phyloP scores from a whole-genome alignment of 306 rosid genomes.

The Quercus berberidifolia region DNA sequence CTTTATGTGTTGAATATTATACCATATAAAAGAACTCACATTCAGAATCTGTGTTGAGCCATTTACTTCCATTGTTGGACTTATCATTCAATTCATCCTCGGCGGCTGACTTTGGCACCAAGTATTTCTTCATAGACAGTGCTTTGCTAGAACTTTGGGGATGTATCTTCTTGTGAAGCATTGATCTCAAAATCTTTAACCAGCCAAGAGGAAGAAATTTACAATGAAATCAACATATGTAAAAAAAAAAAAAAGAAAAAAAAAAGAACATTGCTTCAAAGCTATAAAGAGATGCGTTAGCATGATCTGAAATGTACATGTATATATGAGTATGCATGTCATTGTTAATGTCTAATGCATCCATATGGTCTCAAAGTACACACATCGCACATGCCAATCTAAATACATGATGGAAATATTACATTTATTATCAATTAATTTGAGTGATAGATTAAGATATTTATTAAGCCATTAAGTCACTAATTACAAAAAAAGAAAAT shows the following conservation, averaged over 20 bases:
- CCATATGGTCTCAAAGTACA: too few relatives aligned
- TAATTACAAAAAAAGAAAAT: too few relatives aligned
- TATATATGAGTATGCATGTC: too few relatives aligned
- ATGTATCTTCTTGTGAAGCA: conserved; percentile 64
- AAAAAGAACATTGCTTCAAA: background rate
- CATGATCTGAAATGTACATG: too few relatives aligned
- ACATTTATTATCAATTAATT: background rate
- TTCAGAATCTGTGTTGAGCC: conserved; percentile 83
- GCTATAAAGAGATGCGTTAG: background rate
- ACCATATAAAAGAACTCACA: conserved; percentile 37
- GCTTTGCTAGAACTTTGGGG: conserved; percentile 54
- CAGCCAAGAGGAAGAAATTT: conserved; percentile 4
- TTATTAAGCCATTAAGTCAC: too few relatives aligned
- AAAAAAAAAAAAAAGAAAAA: too few relatives aligned
- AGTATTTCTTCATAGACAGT: conserved; percentile 39
- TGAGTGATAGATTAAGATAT: too few relatives aligned
- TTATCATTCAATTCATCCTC: conserved; percentile 24
- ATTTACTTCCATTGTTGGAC: conserved; percentile 46
- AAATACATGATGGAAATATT: too few relatives aligned
- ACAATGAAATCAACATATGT: background rate
- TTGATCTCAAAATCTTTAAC: conserved; percentile 56
- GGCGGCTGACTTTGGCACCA: conserved; percentile 20
- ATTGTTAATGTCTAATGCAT: too few relatives aligned
- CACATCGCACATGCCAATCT: too few relatives aligned
- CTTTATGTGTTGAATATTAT: too few relatives aligned